Percentiles rank a stretch among this genome's conserved stretches.
Conservation (phyloP, 1,284 basidiomycete genomes). For the Trichosporon coremiiforme region DNA sequence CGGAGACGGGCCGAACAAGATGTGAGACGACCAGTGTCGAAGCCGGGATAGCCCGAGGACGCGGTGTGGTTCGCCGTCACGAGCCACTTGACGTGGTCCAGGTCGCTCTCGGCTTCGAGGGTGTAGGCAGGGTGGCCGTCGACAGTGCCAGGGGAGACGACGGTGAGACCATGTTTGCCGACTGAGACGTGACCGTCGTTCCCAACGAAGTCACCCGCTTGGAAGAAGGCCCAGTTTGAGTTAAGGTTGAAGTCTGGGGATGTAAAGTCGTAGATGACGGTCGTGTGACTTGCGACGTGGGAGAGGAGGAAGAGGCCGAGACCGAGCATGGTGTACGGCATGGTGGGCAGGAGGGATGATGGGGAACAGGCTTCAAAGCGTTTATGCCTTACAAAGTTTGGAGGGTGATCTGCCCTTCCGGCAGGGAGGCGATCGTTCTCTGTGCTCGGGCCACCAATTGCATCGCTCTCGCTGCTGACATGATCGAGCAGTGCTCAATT, state of each 20-base stretch:
- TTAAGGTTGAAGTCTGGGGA: not conserved
- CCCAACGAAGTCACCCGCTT: not conserved
- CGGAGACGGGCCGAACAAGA: not conserved
- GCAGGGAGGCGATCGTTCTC: too few relatives aligned
- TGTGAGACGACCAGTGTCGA: not conserved
- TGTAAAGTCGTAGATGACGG: slow-evolving; percentile 19
- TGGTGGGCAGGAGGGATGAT: not conserved
- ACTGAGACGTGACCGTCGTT: slow-evolving; percentile 10
- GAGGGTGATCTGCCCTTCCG: too few relatives aligned
- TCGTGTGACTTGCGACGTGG: not conserved
- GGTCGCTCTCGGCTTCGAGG: slow-evolving; percentile 11
- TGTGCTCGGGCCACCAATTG: too few relatives aligned
- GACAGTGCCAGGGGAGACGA: not conserved
- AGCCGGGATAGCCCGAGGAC: slow-evolving; percentile 17
- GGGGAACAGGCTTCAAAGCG: too few relatives aligned
- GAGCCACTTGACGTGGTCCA: slow-evolving; percentile 27
- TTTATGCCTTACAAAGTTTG: too few relatives aligned
- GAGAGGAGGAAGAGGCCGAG: not conserved
- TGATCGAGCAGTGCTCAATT: too few relatives aligned
- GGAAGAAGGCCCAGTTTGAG: slow-evolving; percentile 23
- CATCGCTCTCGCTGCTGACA: too few relatives aligned
- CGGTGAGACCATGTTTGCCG: not conserved
- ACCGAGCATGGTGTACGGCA: not conserved
- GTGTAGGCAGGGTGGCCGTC: slow-evolving; percentile 19
- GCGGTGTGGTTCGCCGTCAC: slow-evolving; percentile 10